phyloP scores from a whole-genome alignment of 2,329 filamentous ascomycete species.

The Colletotrichum aenigma region DNA sequence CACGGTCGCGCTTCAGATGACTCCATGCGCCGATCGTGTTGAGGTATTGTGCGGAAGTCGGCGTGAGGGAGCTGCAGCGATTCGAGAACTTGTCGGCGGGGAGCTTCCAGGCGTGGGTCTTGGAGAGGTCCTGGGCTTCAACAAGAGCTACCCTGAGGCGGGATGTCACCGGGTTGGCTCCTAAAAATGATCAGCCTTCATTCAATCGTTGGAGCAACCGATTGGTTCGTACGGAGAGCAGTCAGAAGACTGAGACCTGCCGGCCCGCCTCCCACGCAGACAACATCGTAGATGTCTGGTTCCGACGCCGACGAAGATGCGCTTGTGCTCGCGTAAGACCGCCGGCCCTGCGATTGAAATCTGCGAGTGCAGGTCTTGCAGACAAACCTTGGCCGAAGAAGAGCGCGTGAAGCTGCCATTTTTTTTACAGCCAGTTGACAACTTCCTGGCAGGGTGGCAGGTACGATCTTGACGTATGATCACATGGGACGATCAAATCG shows the following conservation, averaged over 20 bases:
- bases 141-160: conserved; percentile 85
- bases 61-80: conserved; percentile 93
- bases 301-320: conserved; percentile 26
- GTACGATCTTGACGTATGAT: not conserved
- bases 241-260: conserved; percentile 84
- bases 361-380: conserved; percentile 52
- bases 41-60: conserved; percentile 83
- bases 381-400: conserved; percentile 38
- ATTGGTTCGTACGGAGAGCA: conserved; percentile 67
- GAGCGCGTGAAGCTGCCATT: conserved; percentile 21
- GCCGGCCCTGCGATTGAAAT: conserved; percentile 36
- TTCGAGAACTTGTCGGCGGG: conserved; percentile 80
- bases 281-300: conserved; percentile 85
- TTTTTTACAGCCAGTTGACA: not conserved
- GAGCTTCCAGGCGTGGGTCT: conserved; percentile 69
- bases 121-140: conserved; percentile 84
- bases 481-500: not conserved
- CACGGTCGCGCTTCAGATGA: conserved; percentile 72
- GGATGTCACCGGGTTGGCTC: conserved; percentile 75
- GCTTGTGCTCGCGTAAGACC: conserved; percentile 13
- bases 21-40: conserved; percentile 84
- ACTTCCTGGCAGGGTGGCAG: not conserved
- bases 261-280: conserved; percentile 88
- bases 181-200: conserved; percentile 45
- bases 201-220: not conserved